Conservation (phyloP, 345 rosid genomes). For the Salix caprea region DNA sequence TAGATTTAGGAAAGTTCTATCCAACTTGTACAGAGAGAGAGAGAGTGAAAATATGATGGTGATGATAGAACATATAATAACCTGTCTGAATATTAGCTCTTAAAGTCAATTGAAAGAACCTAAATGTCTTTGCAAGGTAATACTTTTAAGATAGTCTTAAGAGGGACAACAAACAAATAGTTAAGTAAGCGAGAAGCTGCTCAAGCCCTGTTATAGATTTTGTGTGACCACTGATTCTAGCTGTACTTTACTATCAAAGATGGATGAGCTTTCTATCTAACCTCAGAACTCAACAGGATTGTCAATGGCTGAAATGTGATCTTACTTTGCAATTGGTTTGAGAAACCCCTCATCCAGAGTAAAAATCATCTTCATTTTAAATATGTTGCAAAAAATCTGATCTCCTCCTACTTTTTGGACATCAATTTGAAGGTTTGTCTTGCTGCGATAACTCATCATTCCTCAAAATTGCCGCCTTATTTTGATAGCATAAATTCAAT, state of each 20-base stretch:
- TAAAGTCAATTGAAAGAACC: constrained; percentile 1
- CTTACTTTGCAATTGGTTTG: not conserved
- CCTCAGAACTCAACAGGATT: not conserved
- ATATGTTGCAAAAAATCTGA: not conserved
- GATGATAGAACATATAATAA: too few relatives aligned
- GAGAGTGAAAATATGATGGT: too few relatives aligned
- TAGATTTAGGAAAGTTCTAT: constrained; percentile 2
- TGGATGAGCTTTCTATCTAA: not conserved
- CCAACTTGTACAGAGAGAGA: too few relatives aligned
- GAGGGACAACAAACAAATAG: too few relatives aligned
- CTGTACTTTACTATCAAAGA: not conserved
- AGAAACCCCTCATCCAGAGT: not conserved
- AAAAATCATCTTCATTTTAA: not conserved
- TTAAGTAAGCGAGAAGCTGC: not conserved
- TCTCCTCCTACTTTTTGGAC: not conserved
- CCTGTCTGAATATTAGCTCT: not conserved
- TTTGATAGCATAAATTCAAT: not conserved
- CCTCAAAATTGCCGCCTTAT: not conserved
- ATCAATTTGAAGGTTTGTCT: not conserved
- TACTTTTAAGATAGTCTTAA: too few relatives aligned
- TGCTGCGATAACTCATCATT: not conserved
- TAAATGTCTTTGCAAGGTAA: not conserved
- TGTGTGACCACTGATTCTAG: not conserved
- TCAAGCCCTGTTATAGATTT: not conserved
- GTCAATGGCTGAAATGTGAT: not conserved